Base-by-base conservation (phyloP, 1,284 basidiomycete species). In the Irpex sp. region DNA sequence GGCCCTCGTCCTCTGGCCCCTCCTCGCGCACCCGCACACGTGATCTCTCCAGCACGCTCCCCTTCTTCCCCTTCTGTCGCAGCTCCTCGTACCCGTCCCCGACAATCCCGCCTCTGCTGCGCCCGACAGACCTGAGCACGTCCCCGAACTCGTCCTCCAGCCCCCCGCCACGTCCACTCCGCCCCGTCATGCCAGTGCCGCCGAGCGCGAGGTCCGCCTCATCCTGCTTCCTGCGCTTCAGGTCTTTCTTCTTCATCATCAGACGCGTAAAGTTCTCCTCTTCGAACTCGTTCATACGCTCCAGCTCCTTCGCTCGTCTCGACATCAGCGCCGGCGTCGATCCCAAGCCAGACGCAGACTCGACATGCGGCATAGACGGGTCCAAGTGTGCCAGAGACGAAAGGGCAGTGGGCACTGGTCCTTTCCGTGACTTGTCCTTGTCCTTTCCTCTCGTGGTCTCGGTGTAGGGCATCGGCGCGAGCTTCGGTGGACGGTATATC, bases 251-350 rank as follows among this genome's bases (percentile, higher is more conserved):
- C 75, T 90, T 93, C 84, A 96, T 91, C 65, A 97, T 85, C 62
- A 98, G 75, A 62, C 97, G 88, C 34, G 92, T 95, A 79, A 98
- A 96, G 76, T 98, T 97, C 61, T 94, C 93, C 76, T 98, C 97
- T 78, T 99, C 97, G 76, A 94, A 99, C 67, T 94, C 91, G 60
- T 87, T 87, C 79, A 98, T 89, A 11, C 90, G 85, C 69, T 89
- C 86, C 65, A 98, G 81, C 66, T 94, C 88, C 40, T 87, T 83
- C 7, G 91, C 92, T 26, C 93, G 89, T 19, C 83, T 81, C 1
- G 89, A 91, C 51, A 76, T 77, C 13, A 85, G 80, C 61, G 80
- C 80, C 47, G 81, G 88, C 65, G 79, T 85, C 59, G 82, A 81
- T 6, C 91, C 89, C 2, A 97, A 80, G 61, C 95, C 95, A 3